These are phyloP conservation scores for Panaeolus papilionaceus DNA, from an alignment of 768 basidiomycete genomes.

Conservation along the genomic window DNA sequence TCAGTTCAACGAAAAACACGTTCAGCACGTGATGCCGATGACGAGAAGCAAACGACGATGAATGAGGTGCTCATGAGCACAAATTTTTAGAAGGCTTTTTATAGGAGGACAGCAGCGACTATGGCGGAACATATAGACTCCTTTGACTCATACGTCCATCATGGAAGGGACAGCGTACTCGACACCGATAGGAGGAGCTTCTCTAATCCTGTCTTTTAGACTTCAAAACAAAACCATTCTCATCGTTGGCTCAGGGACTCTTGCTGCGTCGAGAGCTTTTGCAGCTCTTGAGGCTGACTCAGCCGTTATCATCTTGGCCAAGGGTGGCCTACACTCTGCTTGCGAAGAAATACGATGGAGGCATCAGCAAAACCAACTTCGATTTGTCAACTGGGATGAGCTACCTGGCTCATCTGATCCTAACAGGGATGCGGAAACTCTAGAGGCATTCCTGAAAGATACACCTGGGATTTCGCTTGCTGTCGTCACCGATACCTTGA, in stretches of 20 bases:
- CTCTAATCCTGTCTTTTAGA: slow-evolving; percentile 80
- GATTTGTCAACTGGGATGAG: slow-evolving; percentile 59
- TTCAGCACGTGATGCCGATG: slow-evolving; percentile 1
- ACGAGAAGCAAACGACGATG: slow-evolving; percentile 1
- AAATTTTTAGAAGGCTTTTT: slow-evolving; percentile 1
- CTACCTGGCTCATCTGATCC: slow-evolving; percentile 44
- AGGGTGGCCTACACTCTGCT: slow-evolving; percentile 52
- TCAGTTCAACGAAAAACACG: neutral
- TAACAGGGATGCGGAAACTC: slow-evolving; percentile 44
- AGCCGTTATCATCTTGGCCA: slow-evolving; percentile 66
- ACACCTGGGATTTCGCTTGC: slow-evolving; percentile 52
- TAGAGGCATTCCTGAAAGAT: slow-evolving; percentile 54
- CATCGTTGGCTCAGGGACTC: slow-evolving; percentile 77
- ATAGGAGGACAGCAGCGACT: slow-evolving; percentile 1
- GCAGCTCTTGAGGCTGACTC: slow-evolving; percentile 83
- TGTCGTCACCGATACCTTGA: slow-evolving; percentile 83
- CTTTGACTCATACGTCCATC: neutral
- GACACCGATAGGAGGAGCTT: slow-evolving; percentile 56
- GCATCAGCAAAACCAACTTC: slow-evolving; percentile 57
- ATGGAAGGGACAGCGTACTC: slow-evolving; percentile 26
- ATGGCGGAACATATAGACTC: neutral
- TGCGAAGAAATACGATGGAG: slow-evolving; percentile 80
- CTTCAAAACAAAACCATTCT: slow-evolving; percentile 60
- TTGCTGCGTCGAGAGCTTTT: slow-evolving; percentile 87
- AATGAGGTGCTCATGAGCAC: slow-evolving; percentile 14